These are phyloP conservation scores for Linnemannia schmuckeri DNA, from an alignment of 192 early-diverging fungal genomes.

Conservation along the genomic window DNA sequence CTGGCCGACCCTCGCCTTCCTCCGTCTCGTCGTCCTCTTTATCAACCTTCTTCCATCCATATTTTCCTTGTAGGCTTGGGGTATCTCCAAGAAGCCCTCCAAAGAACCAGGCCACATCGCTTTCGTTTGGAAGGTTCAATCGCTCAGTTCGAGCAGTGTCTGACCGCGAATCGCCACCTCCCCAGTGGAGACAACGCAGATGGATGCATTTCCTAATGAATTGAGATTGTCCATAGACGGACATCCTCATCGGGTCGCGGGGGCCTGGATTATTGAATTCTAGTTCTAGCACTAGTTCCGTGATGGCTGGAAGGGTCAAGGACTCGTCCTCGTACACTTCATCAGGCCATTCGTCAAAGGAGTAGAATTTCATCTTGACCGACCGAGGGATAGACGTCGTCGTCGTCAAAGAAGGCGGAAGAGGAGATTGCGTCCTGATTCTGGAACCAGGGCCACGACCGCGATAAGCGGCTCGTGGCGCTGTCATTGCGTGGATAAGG, in stretches of 20 bases:
- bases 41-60: neutral
- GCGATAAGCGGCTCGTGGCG: too few relatives aligned
- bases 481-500: neutral
- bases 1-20: neutral
- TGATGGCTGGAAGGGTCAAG: neutral
- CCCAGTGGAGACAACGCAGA: neutral
- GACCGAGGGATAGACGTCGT: neutral
- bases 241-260: neutral
- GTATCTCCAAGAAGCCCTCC: neutral
- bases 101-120: neutral
- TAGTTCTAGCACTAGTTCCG: neutral
- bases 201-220: neutral
- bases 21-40: neutral
- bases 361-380: neutral
- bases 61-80: neutral
- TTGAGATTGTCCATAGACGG: neutral
- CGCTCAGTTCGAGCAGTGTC: neutral
- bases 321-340: neutral
- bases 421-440: too few relatives aligned
- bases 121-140: neutral
- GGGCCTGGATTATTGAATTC: too few relatives aligned
- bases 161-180: neutral
- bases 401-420: neutral
- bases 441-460: too few relatives aligned
- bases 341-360: neutral